Evolutionary conservation across 352 stramenopile species (phyloP).

Genomic region (Pythium myriotylum): DNA sequence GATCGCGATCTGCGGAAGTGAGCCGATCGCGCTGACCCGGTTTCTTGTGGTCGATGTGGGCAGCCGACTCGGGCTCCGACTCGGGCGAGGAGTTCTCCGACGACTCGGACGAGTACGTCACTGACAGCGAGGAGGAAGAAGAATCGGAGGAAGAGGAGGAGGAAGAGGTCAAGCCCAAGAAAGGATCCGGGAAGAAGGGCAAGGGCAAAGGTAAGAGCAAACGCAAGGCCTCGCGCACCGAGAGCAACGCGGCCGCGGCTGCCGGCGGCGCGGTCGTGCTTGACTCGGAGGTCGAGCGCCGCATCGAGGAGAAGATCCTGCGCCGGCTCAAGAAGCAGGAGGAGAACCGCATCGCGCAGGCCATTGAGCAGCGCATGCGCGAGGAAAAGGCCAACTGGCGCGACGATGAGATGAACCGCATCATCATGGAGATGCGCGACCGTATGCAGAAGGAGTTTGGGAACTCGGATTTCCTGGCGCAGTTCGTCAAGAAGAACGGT

Average conservation of each 20-base stretch:
- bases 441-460: slow-evolving; percentile 85
- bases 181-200: slow-evolving; percentile 47
- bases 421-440: slow-evolving; percentile 89
- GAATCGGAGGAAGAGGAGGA: slow-evolving; percentile 55
- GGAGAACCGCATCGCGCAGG: slow-evolving; percentile 79
- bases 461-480: slow-evolving; percentile 58
- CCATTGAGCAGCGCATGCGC: slow-evolving; percentile 83
- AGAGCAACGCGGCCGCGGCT: slow-evolving; percentile 12
- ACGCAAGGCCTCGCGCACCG: slow-evolving; percentile 28
- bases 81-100: slow-evolving; percentile 50
- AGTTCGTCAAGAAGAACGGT: slow-evolving; percentile 70
- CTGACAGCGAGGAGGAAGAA: slow-evolving; percentile 20
- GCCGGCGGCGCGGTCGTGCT: slow-evolving; percentile 44
- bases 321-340: slow-evolving; percentile 87
- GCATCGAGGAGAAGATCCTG: slow-evolving; percentile 89
- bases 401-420: slow-evolving; percentile 90
- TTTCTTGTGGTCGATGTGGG: neutral
- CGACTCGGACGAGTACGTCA: slow-evolving; percentile 52
- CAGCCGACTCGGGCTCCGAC: slow-evolving; percentile 78
- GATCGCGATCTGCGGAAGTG: neutral
- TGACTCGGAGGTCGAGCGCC: slow-evolving; percentile 78
- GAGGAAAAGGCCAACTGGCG: slow-evolving; percentile 86
- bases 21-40: neutral
- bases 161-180: slow-evolving; percentile 65
- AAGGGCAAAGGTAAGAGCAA: slow-evolving; percentile 26